phyloP scores from a whole-genome alignment of 345 rosid genomes.

The Syzygium aqueum region DNA sequence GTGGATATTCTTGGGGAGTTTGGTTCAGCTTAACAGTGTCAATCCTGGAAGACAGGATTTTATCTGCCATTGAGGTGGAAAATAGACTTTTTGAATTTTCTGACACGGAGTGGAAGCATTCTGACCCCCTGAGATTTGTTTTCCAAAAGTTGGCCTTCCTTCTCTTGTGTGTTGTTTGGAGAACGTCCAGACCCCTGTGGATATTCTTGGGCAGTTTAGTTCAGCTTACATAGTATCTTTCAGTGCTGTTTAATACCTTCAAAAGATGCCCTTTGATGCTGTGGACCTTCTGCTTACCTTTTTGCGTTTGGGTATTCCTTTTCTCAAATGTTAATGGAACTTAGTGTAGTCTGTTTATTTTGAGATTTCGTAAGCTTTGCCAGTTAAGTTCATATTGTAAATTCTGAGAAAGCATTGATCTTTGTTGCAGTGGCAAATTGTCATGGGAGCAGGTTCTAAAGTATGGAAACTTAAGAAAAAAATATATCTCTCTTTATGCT shows the following conservation, averaged over 20 bases:
- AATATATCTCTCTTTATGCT: conserved; percentile 79
- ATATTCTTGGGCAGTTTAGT: not conserved
- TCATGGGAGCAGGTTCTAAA: conserved; percentile 88
- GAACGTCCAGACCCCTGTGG: not conserved
- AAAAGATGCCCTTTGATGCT: not conserved
- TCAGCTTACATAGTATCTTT: not conserved
- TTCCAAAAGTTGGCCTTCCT: not conserved
- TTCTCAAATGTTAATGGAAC: not conserved
- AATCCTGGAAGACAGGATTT: not conserved
- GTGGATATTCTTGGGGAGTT: not conserved
- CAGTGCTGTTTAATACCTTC: not conserved
- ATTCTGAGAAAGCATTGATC: conserved; percentile 14
- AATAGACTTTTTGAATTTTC: not conserved
- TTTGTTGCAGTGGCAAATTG: conserved; percentile 79
- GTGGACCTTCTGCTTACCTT: not conserved
- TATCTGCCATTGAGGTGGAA: not conserved
- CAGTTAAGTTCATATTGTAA: conserved; percentile 1
- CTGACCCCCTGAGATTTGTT: not conserved
- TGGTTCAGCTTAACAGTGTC: not conserved
- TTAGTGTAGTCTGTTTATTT: not conserved
- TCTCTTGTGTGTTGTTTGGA: not conserved
- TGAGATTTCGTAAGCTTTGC: not conserved
- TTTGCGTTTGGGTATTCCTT: not conserved
- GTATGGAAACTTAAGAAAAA: conserved; percentile 73
- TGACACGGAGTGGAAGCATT: not conserved